Percentiles rank a stretch among this genome's conserved stretches.
Conservation (phyloP, 2,329 filamentous ascomycete species). For the Aspergillus intermedius region DNA sequence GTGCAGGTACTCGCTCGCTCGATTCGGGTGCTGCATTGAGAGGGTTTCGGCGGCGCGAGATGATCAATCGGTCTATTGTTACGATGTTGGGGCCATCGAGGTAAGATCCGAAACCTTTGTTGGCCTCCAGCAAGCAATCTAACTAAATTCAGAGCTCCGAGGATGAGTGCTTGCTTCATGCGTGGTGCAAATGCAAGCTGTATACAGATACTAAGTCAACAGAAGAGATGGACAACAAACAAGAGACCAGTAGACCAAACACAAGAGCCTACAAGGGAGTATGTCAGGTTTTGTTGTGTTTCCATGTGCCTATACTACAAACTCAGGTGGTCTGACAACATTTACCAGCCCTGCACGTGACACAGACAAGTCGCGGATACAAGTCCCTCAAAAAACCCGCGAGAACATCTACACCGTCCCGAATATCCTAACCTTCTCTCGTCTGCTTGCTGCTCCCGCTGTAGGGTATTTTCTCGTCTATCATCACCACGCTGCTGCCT, state of each 20-base stretch:
- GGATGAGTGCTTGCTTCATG: conserved; percentile 2
- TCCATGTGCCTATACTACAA: not conserved
- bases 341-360: conserved; percentile 11
- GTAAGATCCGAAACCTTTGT: not conserved
- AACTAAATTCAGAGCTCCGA: not conserved
- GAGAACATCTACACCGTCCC: conserved; percentile 98
- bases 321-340: conserved; percentile 6
- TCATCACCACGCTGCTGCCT: conserved; percentile 69
- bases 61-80: not conserved
- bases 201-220: conserved; percentile 6
- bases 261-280: conserved; percentile 11
- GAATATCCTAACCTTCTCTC: conserved; percentile 83
- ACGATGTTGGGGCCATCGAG: not conserved
- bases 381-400: conserved; percentile 40
- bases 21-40: not conserved
- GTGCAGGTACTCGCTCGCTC: not conserved
- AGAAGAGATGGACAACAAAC: conserved; percentile 19
- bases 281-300: conserved; percentile 2
- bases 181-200: not conserved
- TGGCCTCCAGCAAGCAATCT: not conserved
- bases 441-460: conserved; percentile 72
- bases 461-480: conserved; percentile 86
- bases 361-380: conserved; percentile 25
- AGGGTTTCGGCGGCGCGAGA: not conserved
- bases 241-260: conserved; percentile 15